Conservation (phyloP, 176 grass and related monocot genomes). For the Olyra latifolia region DNA sequence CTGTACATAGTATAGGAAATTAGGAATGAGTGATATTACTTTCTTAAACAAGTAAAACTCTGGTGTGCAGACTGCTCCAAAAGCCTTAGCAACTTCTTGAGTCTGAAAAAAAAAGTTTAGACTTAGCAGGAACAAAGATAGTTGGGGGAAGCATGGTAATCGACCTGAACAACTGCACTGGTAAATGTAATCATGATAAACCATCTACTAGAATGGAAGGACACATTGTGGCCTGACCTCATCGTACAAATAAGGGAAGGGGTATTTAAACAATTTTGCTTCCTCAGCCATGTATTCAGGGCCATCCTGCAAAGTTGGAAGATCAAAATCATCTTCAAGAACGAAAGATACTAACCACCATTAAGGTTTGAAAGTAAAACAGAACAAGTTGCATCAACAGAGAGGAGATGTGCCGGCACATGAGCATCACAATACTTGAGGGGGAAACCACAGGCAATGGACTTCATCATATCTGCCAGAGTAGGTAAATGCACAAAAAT, state of each 20-base stretch:
- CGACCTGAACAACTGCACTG: neutral
- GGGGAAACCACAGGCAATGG: neutral
- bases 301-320: conserved; percentile 60
- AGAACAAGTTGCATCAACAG: neutral
- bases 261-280: conserved; percentile 72
- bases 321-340: neutral
- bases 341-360: neutral
- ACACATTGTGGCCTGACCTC: conserved; percentile 41
- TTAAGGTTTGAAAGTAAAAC: neutral
- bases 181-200: neutral
- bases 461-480: neutral
- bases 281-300: conserved; percentile 80
- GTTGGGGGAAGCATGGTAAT: neutral
- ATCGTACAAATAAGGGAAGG: conserved; percentile 89
- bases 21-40: conserved; percentile 26
- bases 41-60: conserved; percentile 97
- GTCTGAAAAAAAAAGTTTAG: conserved; percentile 39
- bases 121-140: neutral
- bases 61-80: conserved; percentile 86
- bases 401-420: neutral
- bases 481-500: neutral
- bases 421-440: neutral
- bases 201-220: neutral
- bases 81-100: conserved; percentile 86
- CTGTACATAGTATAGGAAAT: neutral